These are phyloP conservation scores for Leccinum incarnatum DNA, from an alignment of 768 basidiomycete species.

Conservation along the genomic window DNA sequence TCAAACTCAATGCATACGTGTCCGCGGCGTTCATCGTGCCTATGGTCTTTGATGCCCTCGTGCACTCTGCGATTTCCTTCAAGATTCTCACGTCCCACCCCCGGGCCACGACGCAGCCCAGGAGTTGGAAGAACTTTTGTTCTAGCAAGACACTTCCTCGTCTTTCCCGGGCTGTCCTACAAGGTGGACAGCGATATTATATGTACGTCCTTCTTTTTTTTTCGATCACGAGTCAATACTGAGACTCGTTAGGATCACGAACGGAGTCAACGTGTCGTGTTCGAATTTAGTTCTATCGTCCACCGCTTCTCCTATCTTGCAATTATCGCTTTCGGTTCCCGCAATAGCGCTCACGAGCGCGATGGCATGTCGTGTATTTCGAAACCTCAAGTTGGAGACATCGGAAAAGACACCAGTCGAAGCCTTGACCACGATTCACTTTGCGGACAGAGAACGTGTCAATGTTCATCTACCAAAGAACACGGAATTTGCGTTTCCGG, in stretches of 20 bases:
- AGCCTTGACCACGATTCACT: conserved; percentile 17
- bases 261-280: conserved; percentile 30
- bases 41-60: conserved; percentile 32
- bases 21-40: conserved; percentile 29
- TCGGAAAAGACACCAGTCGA: conserved; percentile 7
- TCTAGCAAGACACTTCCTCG: conserved; percentile 26
- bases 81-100: conserved; percentile 24
- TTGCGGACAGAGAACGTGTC: conserved; percentile 6
- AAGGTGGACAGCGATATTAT: conserved; percentile 41
- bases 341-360: conserved; percentile 30
- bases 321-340: conserved; percentile 24
- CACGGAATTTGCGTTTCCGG: not conserved
- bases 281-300: conserved; percentile 18
- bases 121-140: conserved; percentile 20
- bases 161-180: conserved; percentile 33
- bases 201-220: conserved; percentile 22
- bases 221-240: not conserved
- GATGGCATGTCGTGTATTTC: conserved; percentile 37
- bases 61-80: conserved; percentile 35
- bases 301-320: conserved; percentile 22
- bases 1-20: conserved; percentile 21
- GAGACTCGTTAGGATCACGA: conserved; percentile 30
- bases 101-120: conserved; percentile 2
- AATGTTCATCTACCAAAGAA: conserved; percentile 1
- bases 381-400: conserved; percentile 29